Evolutionary conservation across 2,329 filamentous ascomycete species (phyloP), one percentile per base, ranked within the genome.

Genomic region (Aaosphaeria arxii): DNA sequence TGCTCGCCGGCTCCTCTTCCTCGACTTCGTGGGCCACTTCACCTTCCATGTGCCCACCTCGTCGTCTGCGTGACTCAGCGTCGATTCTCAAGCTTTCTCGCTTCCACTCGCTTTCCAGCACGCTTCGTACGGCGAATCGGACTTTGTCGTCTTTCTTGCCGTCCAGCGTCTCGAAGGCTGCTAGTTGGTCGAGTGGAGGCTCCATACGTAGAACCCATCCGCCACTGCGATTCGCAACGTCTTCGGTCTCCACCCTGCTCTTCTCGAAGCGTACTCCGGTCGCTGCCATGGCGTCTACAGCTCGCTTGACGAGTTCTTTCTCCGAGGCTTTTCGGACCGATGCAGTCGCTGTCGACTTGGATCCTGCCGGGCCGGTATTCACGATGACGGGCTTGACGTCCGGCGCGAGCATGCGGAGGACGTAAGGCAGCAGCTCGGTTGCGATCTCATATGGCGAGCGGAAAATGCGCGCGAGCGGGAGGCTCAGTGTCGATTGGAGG

Each of bases 201-300:
- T 97, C 92, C 89, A 99, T 91, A 45, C 94, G 84, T 70, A 95
- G 97, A 6, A 95, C 86, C 80, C 85, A 97, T 57, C 81, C 85
- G 32, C 83, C 80, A 49, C 62, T 69, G 11, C 63, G 57, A 17
- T 63, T 64, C 7, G 59, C 59, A 5, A 77, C 69, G 6, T 80
- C 79, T 33, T 88, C 86, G 9, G 78, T 78, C 62, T 95, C 91
- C 40, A 97, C 82, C 59, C 86, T 85, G 9, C 88, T 87, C 62
- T 85, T 87, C 56, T 95, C 88, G 66, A 97, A 87, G 2, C 81
- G 79, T 11, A 97, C 83, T 11, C 91, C 88, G 11, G 92, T 80
- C 13, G 90, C 89, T n/a, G 83, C 80, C 78, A 99, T 88, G 0
- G 91, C 85, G 52, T 86, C 82, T 0, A 94, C 89, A 1, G 91